Evolutionary conservation across 169 alveolate species (phyloP).

Genomic region (Cryptosporidium canis): DNA sequence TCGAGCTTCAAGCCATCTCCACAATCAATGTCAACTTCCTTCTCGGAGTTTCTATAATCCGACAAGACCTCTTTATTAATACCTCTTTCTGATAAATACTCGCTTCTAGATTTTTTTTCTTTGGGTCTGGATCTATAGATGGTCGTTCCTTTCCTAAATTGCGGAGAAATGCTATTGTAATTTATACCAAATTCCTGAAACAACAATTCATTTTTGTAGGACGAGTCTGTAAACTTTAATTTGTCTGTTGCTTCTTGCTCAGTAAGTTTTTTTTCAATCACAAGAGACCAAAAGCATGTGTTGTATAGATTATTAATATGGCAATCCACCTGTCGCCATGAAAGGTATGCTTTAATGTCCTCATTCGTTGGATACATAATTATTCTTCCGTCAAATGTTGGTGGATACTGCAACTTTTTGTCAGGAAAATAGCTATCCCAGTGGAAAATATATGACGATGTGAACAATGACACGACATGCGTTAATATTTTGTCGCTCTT

Average conservation of each 20-base stretch:
- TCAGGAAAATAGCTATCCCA: conserved; percentile 85
- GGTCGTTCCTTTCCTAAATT: conserved; percentile 84
- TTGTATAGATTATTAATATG: conserved; percentile 96
- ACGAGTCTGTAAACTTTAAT: conserved; percentile 84
- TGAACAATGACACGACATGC: conserved; percentile 88
- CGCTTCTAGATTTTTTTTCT: conserved; percentile 69
- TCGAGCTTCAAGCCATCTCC: background rate
- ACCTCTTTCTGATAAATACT: conserved; percentile 64
- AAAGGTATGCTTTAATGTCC: conserved; percentile 88
- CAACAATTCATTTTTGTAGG: conserved; percentile 89
- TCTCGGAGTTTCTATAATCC: background rate
- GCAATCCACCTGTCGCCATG: conserved; percentile 93
- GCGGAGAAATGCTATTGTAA: conserved; percentile 85
- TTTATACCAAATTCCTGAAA: conserved; percentile 88
- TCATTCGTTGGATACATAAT: conserved; percentile 90
- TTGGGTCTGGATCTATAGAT: conserved; percentile 75
- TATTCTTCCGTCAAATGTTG: conserved; percentile 94
- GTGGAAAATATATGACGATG: conserved; percentile 89
- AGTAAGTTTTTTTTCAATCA: conserved; percentile 83
- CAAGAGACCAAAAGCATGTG: conserved; percentile 95
- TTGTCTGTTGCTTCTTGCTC: conserved; percentile 78
- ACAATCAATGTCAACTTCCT: background rate
- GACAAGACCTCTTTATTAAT: background rate
- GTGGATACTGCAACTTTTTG: conserved; percentile 82
- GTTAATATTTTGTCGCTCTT: conserved; percentile 88